A percentile compares a stretch with the other conserved stretches of the same genome.
Conservation (phyloP, 1,284 basidiomycete genomes). For the Singerocomus inundabilis region DNA sequence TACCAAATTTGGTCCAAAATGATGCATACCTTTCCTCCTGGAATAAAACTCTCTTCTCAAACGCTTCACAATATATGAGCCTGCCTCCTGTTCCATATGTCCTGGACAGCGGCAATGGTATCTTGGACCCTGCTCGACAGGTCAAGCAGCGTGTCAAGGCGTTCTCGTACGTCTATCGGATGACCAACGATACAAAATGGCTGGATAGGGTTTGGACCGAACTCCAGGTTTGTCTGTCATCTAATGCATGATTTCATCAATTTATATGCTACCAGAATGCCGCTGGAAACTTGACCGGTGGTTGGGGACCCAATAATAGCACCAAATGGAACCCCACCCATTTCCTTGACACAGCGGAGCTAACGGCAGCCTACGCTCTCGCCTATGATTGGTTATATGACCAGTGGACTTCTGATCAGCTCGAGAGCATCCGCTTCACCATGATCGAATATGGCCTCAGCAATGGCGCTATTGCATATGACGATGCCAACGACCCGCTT, state of each 20-base stretch:
- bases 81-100: conserved; percentile 68
- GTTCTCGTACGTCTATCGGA: conserved; percentile 87
- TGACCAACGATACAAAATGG: conserved; percentile 90
- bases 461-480: conserved; percentile 57
- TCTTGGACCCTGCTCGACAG: conserved; percentile 88
- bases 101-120: conserved; percentile 85
- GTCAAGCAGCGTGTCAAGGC: conserved; percentile 92
- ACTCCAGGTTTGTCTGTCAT: conserved; percentile 57
- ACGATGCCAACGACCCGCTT: conserved; percentile 37
- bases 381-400: conserved; percentile 97
- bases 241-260: neutral
- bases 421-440: conserved; percentile 65
- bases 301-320: conserved; percentile 61
- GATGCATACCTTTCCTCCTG: conserved; percentile 87
- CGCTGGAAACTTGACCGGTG: conserved; percentile 57
- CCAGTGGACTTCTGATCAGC: conserved; percentile 76
- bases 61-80: conserved; percentile 74
- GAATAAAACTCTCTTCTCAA: conserved; percentile 91
- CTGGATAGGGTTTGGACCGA: conserved; percentile 84
- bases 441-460: conserved; percentile 80
- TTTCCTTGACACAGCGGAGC: conserved; percentile 94
- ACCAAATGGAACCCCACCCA: conserved; percentile 82
- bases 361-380: conserved; percentile 84
- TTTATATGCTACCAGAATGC: conserved; percentile 55
- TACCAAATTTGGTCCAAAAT: conserved; percentile 75